Conservation (phyloP, 2,329 filamentous ascomycete species). For the Clonostachys sp. region DNA sequence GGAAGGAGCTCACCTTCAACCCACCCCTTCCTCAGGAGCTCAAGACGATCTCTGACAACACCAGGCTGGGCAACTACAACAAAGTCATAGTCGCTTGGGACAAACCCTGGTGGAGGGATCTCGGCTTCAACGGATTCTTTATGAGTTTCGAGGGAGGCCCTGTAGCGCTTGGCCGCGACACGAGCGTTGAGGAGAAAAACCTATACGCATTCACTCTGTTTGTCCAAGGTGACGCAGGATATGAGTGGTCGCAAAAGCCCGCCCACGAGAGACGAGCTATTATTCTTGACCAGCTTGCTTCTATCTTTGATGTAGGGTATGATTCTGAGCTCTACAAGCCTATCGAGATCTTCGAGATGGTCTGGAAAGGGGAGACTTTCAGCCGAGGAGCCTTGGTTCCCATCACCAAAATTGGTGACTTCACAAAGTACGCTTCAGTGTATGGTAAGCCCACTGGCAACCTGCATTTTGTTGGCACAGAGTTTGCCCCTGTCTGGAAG, state of each 20-base stretch:
- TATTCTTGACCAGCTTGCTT: constrained; percentile 18
- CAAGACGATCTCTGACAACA: constrained; percentile 13
- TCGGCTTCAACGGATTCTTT: constrained; percentile 24
- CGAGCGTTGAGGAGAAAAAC: constrained; percentile 22
- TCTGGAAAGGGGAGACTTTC: constrained; percentile 12
- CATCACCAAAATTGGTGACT: constrained; percentile 12
- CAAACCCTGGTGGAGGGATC: constrained; percentile 14
- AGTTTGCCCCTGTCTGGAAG: constrained; percentile 41
- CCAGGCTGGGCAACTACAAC: constrained; percentile 22
- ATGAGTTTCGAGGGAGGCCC: constrained; percentile 25
- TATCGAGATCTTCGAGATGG: constrained; percentile 11
- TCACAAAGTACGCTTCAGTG: constrained; percentile 4
- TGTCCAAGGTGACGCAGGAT: too few relatives aligned
- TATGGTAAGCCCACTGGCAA: constrained; percentile 4
- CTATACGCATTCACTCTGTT: too few relatives aligned
- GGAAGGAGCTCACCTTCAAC: constrained; percentile 32
- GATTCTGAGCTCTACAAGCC: constrained; percentile 6
- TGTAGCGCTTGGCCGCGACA: constrained; percentile 25
- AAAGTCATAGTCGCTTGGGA: constrained; percentile 19
- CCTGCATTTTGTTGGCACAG: constrained; percentile 44
- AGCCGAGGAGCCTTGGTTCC: constrained; percentile 17
- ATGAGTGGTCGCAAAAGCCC: constrained; percentile 6
- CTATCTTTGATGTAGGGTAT: constrained; percentile 8
- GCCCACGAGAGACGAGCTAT: constrained; percentile 12
- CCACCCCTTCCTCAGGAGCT: constrained; percentile 30